These are phyloP conservation scores for Afroboletus lepidellus DNA, from an alignment of 1,284 basidiomycete species.

Conservation along the genomic window DNA sequence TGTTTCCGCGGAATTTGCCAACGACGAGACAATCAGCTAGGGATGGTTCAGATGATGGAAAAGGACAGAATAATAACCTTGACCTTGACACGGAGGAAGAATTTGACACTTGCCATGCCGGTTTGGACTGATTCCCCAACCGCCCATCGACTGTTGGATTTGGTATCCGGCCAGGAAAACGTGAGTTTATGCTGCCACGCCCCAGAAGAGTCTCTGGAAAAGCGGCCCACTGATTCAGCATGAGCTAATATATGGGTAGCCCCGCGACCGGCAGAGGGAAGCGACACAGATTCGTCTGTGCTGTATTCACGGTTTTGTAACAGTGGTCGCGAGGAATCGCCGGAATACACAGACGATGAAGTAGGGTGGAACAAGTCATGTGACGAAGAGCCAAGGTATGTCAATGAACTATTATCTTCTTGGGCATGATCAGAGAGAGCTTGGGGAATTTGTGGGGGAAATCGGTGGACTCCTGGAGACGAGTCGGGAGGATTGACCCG, in stretches of 20 bases:
- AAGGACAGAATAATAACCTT: conserved; percentile 10
- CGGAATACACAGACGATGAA: conserved; percentile 41
- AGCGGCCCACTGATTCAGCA: conserved; percentile 56
- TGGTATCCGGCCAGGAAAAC: conserved; percentile 68
- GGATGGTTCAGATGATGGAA: conserved; percentile 10
- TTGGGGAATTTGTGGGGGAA: conserved; percentile 25
- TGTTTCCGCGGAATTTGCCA: conserved; percentile 52
- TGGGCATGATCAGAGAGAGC: conserved; percentile 10
- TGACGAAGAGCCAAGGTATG: conserved; percentile 22
- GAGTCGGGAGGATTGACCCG: conserved; percentile 27
- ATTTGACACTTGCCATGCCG: conserved; percentile 63
- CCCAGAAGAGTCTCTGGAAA: conserved; percentile 52
- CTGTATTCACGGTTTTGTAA: conserved; percentile 21
- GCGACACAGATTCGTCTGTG: conserved; percentile 16
- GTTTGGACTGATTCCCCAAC: conserved; percentile 73
- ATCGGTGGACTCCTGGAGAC: conserved; percentile 19
- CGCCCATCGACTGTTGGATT: conserved; percentile 69
- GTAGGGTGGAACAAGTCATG: conserved; percentile 26
- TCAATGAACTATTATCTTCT: conserved; percentile 15
- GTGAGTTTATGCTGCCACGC: conserved; percentile 63
- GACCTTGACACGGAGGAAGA: conserved; percentile 70
- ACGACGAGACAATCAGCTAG: conserved; percentile 59
- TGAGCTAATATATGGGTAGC: conserved; percentile 55
- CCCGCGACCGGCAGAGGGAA: conserved; percentile 31
- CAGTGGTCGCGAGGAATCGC: conserved; percentile 35